Evolutionary conservation across 371 early-diverging fungal species (phyloP), one percentile per base, ranked within the genome.

Genomic region (Mucor piriformis): DNA sequence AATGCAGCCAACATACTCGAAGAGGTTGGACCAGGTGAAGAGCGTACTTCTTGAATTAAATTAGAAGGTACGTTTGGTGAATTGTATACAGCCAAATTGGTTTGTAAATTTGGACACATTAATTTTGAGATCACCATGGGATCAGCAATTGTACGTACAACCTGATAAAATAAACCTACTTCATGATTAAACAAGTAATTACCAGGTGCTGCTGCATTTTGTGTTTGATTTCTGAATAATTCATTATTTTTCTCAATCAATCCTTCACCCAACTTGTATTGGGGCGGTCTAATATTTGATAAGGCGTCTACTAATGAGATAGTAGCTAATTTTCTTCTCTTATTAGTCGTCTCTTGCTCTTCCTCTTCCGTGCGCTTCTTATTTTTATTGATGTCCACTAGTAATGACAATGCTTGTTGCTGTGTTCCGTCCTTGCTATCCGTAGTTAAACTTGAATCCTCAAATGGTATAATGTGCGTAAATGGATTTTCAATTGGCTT

Each of bases 401-500:
- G 24, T 21, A 61, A 29, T 11, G 61, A 60, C 6, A 60, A 33
- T 2, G 56, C 57, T 32, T 40, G 54, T 57, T 40, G 51, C 25
- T 46, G 29, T 13, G 25, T 20, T 13, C 13, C 43, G 6, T 53
- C 61, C 46, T 20, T 40, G 32, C 33, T 40, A 3, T 72, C 72
- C 16, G 61, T 48, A 2, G 69, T 74, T 34, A 49, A 54, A 20
- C 64, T 66, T 1, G 84, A 83, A 32, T 83, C 86, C 37, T 74
- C 70, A 43, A 75, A 80, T 3, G 86, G 78, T 16, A 76, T 74
- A 37, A 83, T 73, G 50, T 78, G 78, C 8, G 62, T 79, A 51
- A 82, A 86, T 7, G 84, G 86, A 35, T 86, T 83, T 10, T 75
- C 69, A 23, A 76, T 66, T 2, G 76, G 70, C 24, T 71, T 75